These are phyloP conservation scores for Aspergillus japonicus DNA, from an alignment of 2,329 filamentous ascomycete species.

Conservation along the genomic window DNA sequence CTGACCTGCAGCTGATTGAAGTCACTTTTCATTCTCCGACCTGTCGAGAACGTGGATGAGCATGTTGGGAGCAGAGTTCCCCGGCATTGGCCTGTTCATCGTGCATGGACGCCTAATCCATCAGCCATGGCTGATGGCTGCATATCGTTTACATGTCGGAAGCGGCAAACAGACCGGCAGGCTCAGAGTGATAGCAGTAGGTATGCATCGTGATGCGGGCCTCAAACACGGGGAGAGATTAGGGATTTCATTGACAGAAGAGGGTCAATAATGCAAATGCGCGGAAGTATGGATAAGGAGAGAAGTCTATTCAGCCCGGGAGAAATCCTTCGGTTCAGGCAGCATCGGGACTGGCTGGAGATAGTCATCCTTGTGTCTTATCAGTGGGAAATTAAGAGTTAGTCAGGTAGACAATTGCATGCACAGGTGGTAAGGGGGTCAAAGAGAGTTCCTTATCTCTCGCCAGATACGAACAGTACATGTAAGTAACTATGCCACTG, in stretches of 20 bases:
- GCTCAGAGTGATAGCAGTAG: background rate
- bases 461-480: no score
- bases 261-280: constrained; percentile 13
- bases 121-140: background rate
- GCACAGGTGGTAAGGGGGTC: no score
- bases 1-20: constrained; percentile 4
- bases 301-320: background rate
- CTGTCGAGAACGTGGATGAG: constrained; percentile 5
- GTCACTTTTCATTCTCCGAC: background rate
- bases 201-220: constrained; percentile 2
- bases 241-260: constrained; percentile 16
- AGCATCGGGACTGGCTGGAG: constrained; percentile 9
- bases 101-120: background rate
- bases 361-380: constrained; percentile 1
- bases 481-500: no score
- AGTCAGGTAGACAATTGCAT: background rate
- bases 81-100: background rate
- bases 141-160: background rate
- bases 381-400: background rate
- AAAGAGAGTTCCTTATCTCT: no score
- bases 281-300: constrained; percentile 9
- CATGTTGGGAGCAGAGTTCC: background rate
- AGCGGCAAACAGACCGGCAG: background rate
- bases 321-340: background rate
- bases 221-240: constrained; percentile 12